phyloP scores from a whole-genome alignment of 352 stramenopile species.

The Phytophthora pseudosyringae region DNA sequence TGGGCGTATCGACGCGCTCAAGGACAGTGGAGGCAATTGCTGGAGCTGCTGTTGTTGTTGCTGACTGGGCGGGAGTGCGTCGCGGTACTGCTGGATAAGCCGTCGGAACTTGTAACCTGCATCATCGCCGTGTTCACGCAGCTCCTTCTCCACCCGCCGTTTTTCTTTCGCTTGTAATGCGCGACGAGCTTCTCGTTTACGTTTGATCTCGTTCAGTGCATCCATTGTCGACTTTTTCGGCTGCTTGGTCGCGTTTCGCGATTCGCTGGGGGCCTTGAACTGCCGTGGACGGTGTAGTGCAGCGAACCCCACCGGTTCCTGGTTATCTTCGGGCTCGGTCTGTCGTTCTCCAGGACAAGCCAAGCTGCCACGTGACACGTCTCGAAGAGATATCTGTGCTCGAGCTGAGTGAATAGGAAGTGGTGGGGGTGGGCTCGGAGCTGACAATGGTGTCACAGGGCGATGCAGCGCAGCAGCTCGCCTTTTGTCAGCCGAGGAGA shows the following conservation, averaged over 20 bases:
- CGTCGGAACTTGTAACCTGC: slow-evolving; percentile 78
- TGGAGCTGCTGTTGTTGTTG: slow-evolving; percentile 25
- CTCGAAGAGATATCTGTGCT: slow-evolving; percentile 8
- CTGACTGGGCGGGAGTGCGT: slow-evolving; percentile 45
- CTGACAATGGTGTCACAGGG: slow-evolving; percentile 18
- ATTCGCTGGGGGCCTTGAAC: slow-evolving; percentile 12
- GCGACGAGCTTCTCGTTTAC: slow-evolving; percentile 69
- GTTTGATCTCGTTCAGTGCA: slow-evolving; percentile 71
- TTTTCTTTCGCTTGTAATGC: slow-evolving; percentile 70
- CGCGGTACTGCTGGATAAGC: slow-evolving; percentile 64
- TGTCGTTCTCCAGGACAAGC: neutral
- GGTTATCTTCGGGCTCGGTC: neutral
- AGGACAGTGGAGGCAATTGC: slow-evolving; percentile 28
- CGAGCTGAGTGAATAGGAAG: slow-evolving; percentile 7
- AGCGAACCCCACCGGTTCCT: slow-evolving; percentile 14
- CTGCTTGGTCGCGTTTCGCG: slow-evolving; percentile 25
- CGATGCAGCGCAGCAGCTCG: slow-evolving; percentile 12
- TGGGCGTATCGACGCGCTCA: slow-evolving; percentile 25
- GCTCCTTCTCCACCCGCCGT: slow-evolving; percentile 62
- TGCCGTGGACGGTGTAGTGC: slow-evolving; percentile 5
- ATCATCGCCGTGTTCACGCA: slow-evolving; percentile 75
- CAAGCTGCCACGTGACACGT: slow-evolving; percentile 18
- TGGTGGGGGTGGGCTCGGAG: slow-evolving; percentile 10
- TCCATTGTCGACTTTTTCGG: slow-evolving; percentile 57
- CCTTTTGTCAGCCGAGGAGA: slow-evolving; percentile 30